phyloP scores from a whole-genome alignment of 2,329 filamentous ascomycete genomes.

The Plectosphaerella sp. region DNA sequence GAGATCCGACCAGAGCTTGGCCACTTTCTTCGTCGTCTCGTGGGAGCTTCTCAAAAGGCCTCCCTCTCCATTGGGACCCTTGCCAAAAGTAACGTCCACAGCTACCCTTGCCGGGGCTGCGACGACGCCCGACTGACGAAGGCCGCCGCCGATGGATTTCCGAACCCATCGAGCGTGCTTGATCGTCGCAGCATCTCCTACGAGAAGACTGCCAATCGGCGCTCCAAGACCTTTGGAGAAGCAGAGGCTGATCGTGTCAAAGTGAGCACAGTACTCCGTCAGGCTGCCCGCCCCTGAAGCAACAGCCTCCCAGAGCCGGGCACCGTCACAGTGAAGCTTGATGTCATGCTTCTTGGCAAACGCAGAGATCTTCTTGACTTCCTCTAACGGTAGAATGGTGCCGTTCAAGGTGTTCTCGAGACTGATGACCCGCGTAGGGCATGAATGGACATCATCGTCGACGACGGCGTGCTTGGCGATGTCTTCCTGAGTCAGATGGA shows the following conservation, averaged over 20 bases:
- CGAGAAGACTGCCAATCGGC: conserved; percentile 72
- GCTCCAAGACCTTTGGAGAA: conserved; percentile 82
- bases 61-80: conserved; percentile 30
- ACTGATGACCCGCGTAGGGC: conserved; percentile 75
- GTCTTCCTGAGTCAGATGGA: conserved; percentile 74
- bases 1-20: conserved; percentile 64
- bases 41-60: conserved; percentile 60
- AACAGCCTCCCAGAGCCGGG: conserved; percentile 77
- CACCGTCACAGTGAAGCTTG: conserved; percentile 73
- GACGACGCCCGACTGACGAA: conserved; percentile 68
- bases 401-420: conserved; percentile 85
- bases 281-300: conserved; percentile 64
- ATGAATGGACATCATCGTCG: conserved; percentile 68
- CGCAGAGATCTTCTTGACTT: conserved; percentile 62
- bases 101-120: conserved; percentile 68
- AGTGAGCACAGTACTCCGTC: conserved; percentile 60
- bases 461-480: conserved; percentile 61
- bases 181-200: conserved; percentile 39
- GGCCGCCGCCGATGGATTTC: conserved; percentile 72
- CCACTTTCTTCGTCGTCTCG: conserved; percentile 57
- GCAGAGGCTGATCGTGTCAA: conserved; percentile 73
- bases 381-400: conserved; percentile 70
- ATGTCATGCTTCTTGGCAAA: conserved; percentile 65
- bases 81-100: conserved; percentile 45
- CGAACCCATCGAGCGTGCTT: conserved; percentile 40